Percentiles rank a stretch among this genome's conserved stretches.
phyloP scores from a whole-genome alignment of 345 rosid genomes.

The rapeseed (Brassica napus) region DNA sequence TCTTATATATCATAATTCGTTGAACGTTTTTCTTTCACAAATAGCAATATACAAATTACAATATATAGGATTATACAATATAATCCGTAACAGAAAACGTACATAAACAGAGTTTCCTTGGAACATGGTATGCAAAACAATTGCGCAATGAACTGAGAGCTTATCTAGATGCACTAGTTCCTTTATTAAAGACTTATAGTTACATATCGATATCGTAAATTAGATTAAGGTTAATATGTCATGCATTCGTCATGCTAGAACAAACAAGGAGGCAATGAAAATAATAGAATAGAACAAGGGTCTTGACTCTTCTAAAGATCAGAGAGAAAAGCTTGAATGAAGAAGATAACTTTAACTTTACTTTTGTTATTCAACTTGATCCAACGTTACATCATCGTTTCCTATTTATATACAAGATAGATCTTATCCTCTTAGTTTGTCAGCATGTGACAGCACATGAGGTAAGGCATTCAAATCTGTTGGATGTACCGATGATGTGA shows the following conservation, averaged over 20 bases:
- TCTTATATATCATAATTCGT: neutral
- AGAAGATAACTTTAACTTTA: no score
- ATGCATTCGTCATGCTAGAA: slow-evolving; percentile 19
- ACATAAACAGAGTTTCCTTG: neutral
- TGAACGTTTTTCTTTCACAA: neutral
- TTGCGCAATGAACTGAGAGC: neutral
- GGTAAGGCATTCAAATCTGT: no score
- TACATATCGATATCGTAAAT: neutral
- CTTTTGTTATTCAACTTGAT: no score
- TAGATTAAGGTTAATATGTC: slow-evolving; percentile 21
- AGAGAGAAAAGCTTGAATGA: no score
- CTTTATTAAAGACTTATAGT: slow-evolving; percentile 3
- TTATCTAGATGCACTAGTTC: neutral
- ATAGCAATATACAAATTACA: neutral
- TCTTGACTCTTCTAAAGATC: slow-evolving; percentile 24
- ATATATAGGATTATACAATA: neutral
- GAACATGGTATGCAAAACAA: neutral
- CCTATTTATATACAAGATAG: no score
- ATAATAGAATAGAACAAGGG: slow-evolving; percentile 7
- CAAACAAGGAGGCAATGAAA: slow-evolving; percentile 11
- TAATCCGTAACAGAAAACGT: neutral
- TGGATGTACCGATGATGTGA: no score
- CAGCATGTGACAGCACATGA: no score
- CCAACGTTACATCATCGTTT: no score
- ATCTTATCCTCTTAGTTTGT: no score